Evolutionary conservation across 371 early-diverging fungal species (phyloP).

Genomic region (Mucor saturninus): DNA sequence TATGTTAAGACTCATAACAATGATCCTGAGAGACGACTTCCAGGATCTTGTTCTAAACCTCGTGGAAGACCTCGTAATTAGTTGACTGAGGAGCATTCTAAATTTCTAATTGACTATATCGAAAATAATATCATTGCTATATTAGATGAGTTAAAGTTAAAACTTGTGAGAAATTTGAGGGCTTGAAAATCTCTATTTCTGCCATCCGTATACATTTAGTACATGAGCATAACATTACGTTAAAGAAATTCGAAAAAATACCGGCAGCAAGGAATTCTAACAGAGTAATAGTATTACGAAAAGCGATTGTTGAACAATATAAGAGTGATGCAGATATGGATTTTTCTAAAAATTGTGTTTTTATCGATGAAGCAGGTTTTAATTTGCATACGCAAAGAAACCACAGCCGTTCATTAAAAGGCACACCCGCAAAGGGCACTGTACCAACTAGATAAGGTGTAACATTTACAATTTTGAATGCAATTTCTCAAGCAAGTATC

Average conservation of each 20-base stretch:
- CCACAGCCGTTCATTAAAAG: too few species aligned
- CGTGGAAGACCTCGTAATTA: constrained; percentile 24
- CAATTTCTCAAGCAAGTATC: too few species aligned
- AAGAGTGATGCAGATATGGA: constrained; percentile 25
- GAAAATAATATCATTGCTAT: constrained; percentile 24
- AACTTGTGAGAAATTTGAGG: constrained; percentile 31
- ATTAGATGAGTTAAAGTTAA: constrained; percentile 19
- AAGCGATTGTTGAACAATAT: constrained; percentile 29
- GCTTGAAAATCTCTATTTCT: constrained; percentile 30
- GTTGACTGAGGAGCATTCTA: constrained; percentile 30
- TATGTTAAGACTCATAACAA: constrained; percentile 29
- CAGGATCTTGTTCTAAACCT: constrained; percentile 26
- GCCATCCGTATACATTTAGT: constrained; percentile 30
- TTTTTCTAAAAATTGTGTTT: background rate
- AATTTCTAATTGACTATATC: constrained; percentile 26
- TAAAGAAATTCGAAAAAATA: constrained; percentile 30
- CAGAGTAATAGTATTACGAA: constrained; percentile 29
- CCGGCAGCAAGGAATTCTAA: constrained; percentile 31
- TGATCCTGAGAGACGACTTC: constrained; percentile 28
- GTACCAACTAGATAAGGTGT: too few species aligned
- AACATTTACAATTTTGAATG: too few species aligned
- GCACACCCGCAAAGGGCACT: too few species aligned
- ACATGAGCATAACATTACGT: constrained; percentile 32
- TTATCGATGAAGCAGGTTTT: too few species aligned
- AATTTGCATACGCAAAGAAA: too few species aligned